Percentiles rank a stretch among this genome's conserved stretches.
Evolutionary conservation across 805 yeast genomes (phyloP).

Genomic region (Henningerozyma blattae): DNA sequence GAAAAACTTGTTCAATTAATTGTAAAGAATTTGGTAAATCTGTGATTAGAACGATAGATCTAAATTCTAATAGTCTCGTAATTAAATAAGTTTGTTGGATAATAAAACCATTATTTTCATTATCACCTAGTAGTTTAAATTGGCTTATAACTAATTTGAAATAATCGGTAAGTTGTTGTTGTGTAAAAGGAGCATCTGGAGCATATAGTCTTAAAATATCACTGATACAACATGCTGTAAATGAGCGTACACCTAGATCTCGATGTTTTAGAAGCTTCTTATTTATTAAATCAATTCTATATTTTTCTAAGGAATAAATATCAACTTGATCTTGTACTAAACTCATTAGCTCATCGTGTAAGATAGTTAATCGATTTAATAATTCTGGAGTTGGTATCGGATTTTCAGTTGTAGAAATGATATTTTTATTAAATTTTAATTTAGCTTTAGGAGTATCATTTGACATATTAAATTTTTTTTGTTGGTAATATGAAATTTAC

Average conservation of each 20-base stretch:
- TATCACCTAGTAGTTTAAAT: constrained; percentile 42
- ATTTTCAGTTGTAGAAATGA: constrained; percentile 44
- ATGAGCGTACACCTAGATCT: constrained; percentile 59
- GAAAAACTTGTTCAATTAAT: constrained; percentile 45
- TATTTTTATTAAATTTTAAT: constrained; percentile 31
- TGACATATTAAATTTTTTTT: not conserved
- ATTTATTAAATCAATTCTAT: constrained; percentile 42
- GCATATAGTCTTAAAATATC: constrained; percentile 72
- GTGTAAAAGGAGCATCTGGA: constrained; percentile 82
- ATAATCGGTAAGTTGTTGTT: constrained; percentile 45
- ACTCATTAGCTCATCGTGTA: constrained; percentile 52
- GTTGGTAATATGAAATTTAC: not conserved
- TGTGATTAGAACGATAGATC: constrained; percentile 60
- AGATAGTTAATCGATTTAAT: constrained; percentile 38
- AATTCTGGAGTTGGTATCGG: constrained; percentile 55
- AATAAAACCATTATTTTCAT: constrained; percentile 45
- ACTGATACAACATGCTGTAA: constrained; percentile 58
- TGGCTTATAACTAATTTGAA: constrained; percentile 58
- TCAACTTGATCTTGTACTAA: constrained; percentile 52
- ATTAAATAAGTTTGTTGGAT: constrained; percentile 57
- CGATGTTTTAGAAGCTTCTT: constrained; percentile 47
- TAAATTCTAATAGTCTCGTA: constrained; percentile 59
- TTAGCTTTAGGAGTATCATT: constrained; percentile 5
- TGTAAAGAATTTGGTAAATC: constrained; percentile 56
- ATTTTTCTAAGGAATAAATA: constrained; percentile 29